These are phyloP conservation scores for Candida nemodendra DNA, from an alignment of 805 yeast species.

Conservation along the genomic window DNA sequence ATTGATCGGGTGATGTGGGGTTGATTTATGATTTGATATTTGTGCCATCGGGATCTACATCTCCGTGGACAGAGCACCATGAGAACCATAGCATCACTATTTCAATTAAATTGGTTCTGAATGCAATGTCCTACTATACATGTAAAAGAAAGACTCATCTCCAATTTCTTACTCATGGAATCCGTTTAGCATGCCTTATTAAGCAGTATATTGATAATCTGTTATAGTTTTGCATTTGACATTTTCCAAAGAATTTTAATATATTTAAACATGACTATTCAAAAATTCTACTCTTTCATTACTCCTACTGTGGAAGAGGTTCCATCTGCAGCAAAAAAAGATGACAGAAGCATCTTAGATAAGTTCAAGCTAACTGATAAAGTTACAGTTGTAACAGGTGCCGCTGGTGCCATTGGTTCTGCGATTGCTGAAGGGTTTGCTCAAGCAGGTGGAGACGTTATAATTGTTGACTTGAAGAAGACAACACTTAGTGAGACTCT, in stretches of 20 bases:
- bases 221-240: no score
- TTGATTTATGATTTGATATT: no score
- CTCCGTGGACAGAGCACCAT: no score
- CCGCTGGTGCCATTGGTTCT: neutral
- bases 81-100: no score
- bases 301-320: neutral
- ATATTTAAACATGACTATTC: neutral
- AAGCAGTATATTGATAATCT: neutral
- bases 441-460: conserved; percentile 81
- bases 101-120: no score
- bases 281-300: neutral
- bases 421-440: conserved; percentile 63
- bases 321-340: neutral
- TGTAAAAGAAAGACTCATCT: no score
- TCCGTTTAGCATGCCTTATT: no score
- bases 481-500: conserved; percentile 1
- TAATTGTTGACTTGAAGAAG: conserved; percentile 33
- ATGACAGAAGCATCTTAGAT: neutral
- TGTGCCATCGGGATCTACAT: no score
- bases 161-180: no score
- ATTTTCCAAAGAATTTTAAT: no score
- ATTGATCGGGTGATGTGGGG: no score
- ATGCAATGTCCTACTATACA: no score
- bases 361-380: neutral
- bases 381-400: neutral